Evolutionary conservation across 2,329 filamentous ascomycete species (phyloP).

Genomic region (Pyrenophora tritici-repentis): DNA sequence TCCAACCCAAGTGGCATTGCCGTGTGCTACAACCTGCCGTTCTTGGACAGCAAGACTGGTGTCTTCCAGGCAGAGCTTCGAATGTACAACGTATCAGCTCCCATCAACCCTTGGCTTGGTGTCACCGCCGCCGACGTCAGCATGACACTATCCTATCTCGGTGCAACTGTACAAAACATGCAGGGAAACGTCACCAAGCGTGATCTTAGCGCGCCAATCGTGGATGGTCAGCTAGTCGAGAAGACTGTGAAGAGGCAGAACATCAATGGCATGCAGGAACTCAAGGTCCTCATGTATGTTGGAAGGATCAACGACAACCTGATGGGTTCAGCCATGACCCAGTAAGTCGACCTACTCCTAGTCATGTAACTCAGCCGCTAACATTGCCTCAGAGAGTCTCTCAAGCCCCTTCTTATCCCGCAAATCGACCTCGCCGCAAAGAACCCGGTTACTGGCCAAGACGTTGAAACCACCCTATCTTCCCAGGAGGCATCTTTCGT

Average conservation of each 20-base stretch:
- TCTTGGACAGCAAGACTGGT: slow-evolving; percentile 68
- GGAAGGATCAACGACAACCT: slow-evolving; percentile 67
- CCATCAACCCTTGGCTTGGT: slow-evolving; percentile 55
- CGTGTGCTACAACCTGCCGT: slow-evolving; percentile 81
- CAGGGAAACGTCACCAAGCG: slow-evolving; percentile 41
- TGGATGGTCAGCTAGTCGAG: slow-evolving; percentile 35
- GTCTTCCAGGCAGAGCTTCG: slow-evolving; percentile 78
- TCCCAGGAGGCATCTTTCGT: slow-evolving; percentile 74
- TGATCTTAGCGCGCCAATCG: slow-evolving; percentile 31
- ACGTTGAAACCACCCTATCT: slow-evolving; percentile 67
- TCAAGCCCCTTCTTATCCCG: slow-evolving; percentile 70
- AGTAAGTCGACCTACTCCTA: slow-evolving; percentile 55
- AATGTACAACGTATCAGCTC: slow-evolving; percentile 69
- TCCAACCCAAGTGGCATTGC: slow-evolving; percentile 77
- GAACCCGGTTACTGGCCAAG: slow-evolving; percentile 53
- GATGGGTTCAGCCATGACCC: slow-evolving; percentile 61
- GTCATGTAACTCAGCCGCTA: slow-evolving; percentile 9
- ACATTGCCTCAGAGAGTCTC: slow-evolving; percentile 53
- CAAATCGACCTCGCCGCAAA: slow-evolving; percentile 68
- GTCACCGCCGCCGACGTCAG: slow-evolving; percentile 48
- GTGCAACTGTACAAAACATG: slow-evolving; percentile 50
- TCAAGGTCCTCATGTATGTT: slow-evolving; percentile 71
- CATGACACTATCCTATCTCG: slow-evolving; percentile 50
- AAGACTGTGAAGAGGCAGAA: slow-evolving; percentile 22
- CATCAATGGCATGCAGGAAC: slow-evolving; percentile 35